Evolutionary conservation across 208 protist species (phyloP).

Genomic region (Tritrichomonas musculus): DNA sequence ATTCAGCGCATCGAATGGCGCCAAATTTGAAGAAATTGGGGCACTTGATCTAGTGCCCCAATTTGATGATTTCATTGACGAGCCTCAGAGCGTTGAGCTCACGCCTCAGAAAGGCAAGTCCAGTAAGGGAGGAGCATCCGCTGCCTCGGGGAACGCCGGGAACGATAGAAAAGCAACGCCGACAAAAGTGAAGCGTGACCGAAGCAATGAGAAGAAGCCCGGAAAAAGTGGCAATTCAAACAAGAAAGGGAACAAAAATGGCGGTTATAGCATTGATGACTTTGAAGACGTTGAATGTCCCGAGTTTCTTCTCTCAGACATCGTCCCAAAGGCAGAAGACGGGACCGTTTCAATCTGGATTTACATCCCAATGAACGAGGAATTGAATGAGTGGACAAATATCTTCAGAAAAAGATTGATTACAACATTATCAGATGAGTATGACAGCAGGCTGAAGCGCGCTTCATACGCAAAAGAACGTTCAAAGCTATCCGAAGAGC

Average conservation of each 20-base stretch:
- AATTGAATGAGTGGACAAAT: neutral
- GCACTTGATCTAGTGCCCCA: neutral
- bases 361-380: neutral
- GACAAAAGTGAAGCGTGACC: neutral
- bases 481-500: neutral
- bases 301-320: neutral
- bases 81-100: neutral
- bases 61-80: neutral
- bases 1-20: neutral
- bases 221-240: neutral
- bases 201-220: neutral
- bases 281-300: neutral
- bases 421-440: neutral
- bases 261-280: too few species aligned
- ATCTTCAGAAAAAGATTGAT: neutral
- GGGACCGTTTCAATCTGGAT: neutral
- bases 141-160: too few species aligned
- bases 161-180: neutral
- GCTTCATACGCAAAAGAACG: neutral
- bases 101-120: neutral
- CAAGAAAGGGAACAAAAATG: too few species aligned
- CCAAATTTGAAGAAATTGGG: neutral
- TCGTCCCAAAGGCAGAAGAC: neutral
- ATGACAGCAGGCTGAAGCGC: neutral
- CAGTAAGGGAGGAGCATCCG: neutral